Evolutionary conservation across 169 alveolate species (phyloP), one percentile per base, ranked within the genome.

Genomic region (Cryptosporidium parvum): DNA sequence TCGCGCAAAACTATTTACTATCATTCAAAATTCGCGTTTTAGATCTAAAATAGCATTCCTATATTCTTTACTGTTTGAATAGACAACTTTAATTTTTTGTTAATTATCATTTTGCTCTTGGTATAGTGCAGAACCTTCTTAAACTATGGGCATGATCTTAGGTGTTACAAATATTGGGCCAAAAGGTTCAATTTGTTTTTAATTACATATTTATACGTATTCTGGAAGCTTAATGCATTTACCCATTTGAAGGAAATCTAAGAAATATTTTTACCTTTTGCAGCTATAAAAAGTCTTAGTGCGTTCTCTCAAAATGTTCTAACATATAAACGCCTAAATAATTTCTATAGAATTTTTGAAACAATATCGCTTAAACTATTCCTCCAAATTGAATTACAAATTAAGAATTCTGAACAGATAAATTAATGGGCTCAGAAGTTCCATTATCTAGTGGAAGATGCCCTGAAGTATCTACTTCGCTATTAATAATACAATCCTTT

Each of bases 251-350:
- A 56, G 56, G 61, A 59, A 69, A 68, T 69, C 93, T 8, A 75
- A 14, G 52, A 87, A 48, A 62, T 39, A 61, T 89, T 69, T 16
- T 80, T 44, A 8, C 93, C 92, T 52, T 85, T 89, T 2, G 69
- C 56, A 16, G 86, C 53, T 6, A 69, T 48, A 29, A 71, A 85
- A 53, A 65, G 72, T 72, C 29, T 93, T 85, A 31, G 86, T 48
- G 56, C 4, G 93, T 89, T 39, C 65, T 69, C 18, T 85, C 92
- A 5, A 73, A 31, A 6, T 92, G 52, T 86, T 23, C 44, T n/a
- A 29, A 39, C 84, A 70, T 70, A 69, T 18, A 70, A 31, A 70
- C 42, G 5, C 65, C 37, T 21, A 70, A 58, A 52, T 44, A 44
- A 5, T n/a, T 70, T 10, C 12, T 37, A 10, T 42, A 6, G 48